phyloP scores from a whole-genome alignment of 768 basidiomycete species.

The Amanita pseudoporphyria region DNA sequence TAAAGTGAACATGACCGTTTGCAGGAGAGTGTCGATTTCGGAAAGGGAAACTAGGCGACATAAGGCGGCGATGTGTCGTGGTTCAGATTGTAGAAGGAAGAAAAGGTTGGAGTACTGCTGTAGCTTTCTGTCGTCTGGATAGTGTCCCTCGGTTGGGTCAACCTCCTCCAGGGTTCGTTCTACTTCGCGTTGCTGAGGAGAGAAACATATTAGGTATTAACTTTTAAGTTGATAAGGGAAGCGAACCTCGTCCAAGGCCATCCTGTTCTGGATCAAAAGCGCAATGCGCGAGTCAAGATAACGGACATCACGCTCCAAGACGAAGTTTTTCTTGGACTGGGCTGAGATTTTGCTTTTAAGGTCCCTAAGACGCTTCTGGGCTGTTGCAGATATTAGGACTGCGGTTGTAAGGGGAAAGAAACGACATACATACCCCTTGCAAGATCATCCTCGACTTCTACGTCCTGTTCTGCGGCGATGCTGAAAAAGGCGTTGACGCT shows the following conservation, averaged over 20 bases:
- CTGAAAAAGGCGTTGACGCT: constrained; percentile 93
- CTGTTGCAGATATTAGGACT: constrained; percentile 28
- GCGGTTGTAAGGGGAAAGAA: constrained; percentile 3
- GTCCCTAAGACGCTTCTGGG: constrained; percentile 94
- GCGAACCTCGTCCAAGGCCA: constrained; percentile 90
- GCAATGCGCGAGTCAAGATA: constrained; percentile 98
- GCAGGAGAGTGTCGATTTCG: constrained; percentile 97
- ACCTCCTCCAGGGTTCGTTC: constrained; percentile 93
- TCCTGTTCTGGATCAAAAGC: constrained; percentile 94
- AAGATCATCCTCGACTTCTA: constrained; percentile 95
- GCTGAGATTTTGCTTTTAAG: constrained; percentile 95
- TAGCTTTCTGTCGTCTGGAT: constrained; percentile 88
- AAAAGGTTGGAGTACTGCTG: constrained; percentile 98
- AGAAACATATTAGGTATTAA: constrained; percentile 5
- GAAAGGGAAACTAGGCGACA: constrained; percentile 93
- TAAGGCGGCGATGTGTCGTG: constrained; percentile 91
- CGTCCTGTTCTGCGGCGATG: constrained; percentile 98
- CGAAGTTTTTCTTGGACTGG: constrained; percentile 99
- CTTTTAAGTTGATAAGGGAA: background rate
- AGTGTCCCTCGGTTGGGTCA: constrained; percentile 85
- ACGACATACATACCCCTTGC: constrained; percentile 63
- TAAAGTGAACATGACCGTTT: constrained; percentile 99
- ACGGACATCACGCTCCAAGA: constrained; percentile 95
- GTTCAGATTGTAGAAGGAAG: constrained; percentile 97
- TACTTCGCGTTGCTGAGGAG: constrained; percentile 80